Percentiles rank a stretch among this genome's conserved stretches.
Conservation (phyloP, 1,139 yeast species). For the Scheffersomyces illinoinensis region DNA sequence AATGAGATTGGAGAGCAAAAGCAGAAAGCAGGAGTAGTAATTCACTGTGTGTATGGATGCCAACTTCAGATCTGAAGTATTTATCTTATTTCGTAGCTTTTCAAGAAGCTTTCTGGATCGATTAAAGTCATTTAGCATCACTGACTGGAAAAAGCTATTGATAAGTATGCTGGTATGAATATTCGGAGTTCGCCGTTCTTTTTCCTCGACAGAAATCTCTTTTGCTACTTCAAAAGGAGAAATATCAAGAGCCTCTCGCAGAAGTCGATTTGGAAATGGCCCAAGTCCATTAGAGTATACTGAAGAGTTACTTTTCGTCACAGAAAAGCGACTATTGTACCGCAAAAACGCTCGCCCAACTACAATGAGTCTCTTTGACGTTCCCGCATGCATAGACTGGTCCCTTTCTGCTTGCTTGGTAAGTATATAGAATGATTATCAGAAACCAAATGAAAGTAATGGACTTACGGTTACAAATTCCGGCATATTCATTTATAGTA, state of each 20-base stretch:
- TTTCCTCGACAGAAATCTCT: background rate
- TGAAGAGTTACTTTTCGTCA: background rate
- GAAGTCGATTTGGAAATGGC: background rate
- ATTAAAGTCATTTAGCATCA: conserved; percentile 9
- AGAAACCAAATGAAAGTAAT: too few relatives aligned
- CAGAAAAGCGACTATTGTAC: background rate
- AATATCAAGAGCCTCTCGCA: conserved; percentile 2
- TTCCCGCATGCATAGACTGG: background rate
- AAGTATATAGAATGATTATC: background rate
- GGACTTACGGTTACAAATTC: background rate
- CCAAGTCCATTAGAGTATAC: background rate
- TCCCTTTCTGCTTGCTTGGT: background rate
- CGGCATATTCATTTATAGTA: background rate
- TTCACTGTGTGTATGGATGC: conserved; percentile 7
- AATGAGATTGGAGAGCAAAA: conserved; percentile 9
- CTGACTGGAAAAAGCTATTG: conserved; percentile 11
- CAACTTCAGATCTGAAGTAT: conserved; percentile 1
- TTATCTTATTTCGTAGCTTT: conserved; percentile 5
- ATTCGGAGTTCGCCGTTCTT: background rate
- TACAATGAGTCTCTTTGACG: background rate
- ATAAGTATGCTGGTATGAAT: conserved; percentile 5
- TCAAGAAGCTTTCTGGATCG: conserved; percentile 8
- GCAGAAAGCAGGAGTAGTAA: conserved; percentile 16
- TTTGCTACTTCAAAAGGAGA: conserved; percentile 2
- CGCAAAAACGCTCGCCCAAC: background rate